A percentile compares a stretch with the other conserved stretches of the same genome.
Evolutionary conservation across 2,329 filamentous ascomycete species (phyloP).

Genomic region (Elsinoe arachidis): DNA sequence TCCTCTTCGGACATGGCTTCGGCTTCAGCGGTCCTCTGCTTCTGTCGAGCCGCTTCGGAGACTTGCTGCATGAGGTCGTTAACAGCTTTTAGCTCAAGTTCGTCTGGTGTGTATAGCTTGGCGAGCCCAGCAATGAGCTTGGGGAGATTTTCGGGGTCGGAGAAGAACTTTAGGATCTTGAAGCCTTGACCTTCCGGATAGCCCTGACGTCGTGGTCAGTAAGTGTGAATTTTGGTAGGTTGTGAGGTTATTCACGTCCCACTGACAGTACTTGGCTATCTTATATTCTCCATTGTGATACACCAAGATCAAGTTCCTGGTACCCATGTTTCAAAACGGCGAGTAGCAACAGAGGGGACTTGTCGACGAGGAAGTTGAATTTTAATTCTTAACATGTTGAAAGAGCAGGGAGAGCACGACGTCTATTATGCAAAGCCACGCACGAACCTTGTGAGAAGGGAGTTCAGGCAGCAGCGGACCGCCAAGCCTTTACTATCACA

Average conservation of each 20-base stretch:
- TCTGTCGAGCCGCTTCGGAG: neutral
- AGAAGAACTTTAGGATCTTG: constrained; percentile 21
- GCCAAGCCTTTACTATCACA: too few species aligned
- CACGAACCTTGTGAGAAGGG: too few species aligned
- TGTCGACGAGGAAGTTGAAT: too few species aligned
- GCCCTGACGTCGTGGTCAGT: constrained; percentile 4
- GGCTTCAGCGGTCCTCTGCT: neutral
- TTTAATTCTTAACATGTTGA: too few species aligned
- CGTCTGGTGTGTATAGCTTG: constrained; percentile 16
- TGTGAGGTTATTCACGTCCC: constrained; percentile 16
- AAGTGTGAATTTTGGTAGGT: neutral
- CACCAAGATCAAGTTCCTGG: constrained; percentile 19
- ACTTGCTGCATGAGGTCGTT: neutral
- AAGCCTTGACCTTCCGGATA: constrained; percentile 22
- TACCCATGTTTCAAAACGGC: constrained; percentile 16
- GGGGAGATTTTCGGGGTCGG: constrained; percentile 18
- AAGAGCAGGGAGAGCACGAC: too few species aligned
- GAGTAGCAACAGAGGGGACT: neutral
- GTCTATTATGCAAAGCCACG: too few species aligned
- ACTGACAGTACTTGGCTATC: constrained; percentile 25
- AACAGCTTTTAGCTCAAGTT: constrained; percentile 14
- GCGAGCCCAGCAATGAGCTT: constrained; percentile 20
- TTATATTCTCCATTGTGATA: constrained; percentile 19
- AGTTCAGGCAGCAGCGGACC: too few species aligned
- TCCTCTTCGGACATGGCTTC: neutral